Percentiles rank a stretch among this genome's conserved stretches.
Conservation (phyloP, 73 alveolate genomes). For the Stentor roeselii region DNA sequence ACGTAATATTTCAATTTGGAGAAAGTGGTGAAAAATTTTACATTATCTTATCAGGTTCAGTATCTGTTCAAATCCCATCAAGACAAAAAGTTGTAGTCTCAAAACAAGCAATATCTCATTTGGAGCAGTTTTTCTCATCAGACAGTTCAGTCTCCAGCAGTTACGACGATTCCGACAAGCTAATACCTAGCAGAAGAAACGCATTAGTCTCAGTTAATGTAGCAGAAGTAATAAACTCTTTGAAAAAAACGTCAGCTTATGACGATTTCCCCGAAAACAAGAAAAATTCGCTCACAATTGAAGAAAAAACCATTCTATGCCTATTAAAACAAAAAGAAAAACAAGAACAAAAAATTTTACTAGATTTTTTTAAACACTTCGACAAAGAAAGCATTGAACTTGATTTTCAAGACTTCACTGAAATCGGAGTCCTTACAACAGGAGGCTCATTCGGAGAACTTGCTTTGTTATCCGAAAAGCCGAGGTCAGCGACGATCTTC, state of each 20-base stretch:
- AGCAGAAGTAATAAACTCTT: too few species aligned
- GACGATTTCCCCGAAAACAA: too few species aligned
- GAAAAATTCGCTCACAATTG: too few species aligned
- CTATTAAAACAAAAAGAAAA: not conserved
- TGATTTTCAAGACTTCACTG: slow-evolving; percentile 12
- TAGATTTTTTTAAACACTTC: not conserved
- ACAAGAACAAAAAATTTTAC: not conserved
- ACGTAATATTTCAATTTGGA: not conserved
- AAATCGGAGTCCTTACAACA: slow-evolving; percentile 21
- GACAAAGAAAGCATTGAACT: not conserved
- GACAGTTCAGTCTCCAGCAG: too few species aligned
- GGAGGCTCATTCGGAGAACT: slow-evolving; percentile 76
- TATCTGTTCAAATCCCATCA: not conserved
- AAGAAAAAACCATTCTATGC: not conserved
- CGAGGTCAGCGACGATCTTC: slow-evolving; percentile 76
- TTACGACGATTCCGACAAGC: too few species aligned
- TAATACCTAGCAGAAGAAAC: too few species aligned
- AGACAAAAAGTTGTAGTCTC: too few species aligned
- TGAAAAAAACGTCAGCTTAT: too few species aligned
- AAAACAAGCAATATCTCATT: too few species aligned
- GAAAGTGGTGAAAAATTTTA: not conserved
- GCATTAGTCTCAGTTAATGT: too few species aligned
- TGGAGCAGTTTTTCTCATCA: too few species aligned
- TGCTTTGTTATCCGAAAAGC: slow-evolving; percentile 75
- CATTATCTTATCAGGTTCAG: not conserved